Percentiles rank a stretch among this genome's conserved stretches.
Conservation (phyloP, 129 eudicot species). For the Artemisia annua region DNA sequence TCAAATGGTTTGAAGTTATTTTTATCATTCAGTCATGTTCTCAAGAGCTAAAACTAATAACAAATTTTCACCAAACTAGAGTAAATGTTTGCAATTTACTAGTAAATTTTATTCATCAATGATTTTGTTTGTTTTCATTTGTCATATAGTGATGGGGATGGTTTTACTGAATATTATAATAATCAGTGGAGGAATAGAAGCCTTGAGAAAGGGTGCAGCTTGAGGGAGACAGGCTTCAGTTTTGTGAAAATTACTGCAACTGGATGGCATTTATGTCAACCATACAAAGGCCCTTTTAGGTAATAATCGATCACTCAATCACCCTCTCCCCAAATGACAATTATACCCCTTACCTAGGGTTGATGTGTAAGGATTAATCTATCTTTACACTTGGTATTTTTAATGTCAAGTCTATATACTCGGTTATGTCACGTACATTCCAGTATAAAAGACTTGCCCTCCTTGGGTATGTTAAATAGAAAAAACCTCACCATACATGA, state of each 20-base stretch:
- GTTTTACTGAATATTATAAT: slow-evolving; percentile 20
- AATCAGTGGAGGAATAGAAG: slow-evolving; percentile 9
- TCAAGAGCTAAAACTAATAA: no score
- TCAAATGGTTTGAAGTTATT: no score
- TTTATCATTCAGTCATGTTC: no score
- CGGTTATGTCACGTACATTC: no score
- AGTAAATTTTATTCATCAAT: no score
- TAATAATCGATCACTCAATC: slow-evolving; percentile 11
- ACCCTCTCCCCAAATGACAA: neutral
- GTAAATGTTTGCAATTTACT: no score
- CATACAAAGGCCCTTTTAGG: neutral
- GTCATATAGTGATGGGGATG: slow-evolving; percentile 11
- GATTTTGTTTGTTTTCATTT: neutral
- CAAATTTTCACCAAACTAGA: no score
- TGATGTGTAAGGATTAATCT: neutral
- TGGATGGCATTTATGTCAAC: slow-evolving; percentile 18
- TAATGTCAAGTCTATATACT: no score
- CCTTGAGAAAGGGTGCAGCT: slow-evolving; percentile 21
- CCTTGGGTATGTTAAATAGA: neutral
- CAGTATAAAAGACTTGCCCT: neutral
- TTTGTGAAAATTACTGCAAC: slow-evolving; percentile 18
- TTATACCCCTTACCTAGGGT: neutral
- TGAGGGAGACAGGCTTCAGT: slow-evolving; percentile 27
- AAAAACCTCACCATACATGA: no score
- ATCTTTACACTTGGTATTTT: no score